A percentile compares a stretch with the other conserved stretches of the same genome.
These are phyloP conservation scores for Vitis hybrid DNA, from an alignment of 177 flowering plant genomes.

Conservation along the genomic window DNA sequence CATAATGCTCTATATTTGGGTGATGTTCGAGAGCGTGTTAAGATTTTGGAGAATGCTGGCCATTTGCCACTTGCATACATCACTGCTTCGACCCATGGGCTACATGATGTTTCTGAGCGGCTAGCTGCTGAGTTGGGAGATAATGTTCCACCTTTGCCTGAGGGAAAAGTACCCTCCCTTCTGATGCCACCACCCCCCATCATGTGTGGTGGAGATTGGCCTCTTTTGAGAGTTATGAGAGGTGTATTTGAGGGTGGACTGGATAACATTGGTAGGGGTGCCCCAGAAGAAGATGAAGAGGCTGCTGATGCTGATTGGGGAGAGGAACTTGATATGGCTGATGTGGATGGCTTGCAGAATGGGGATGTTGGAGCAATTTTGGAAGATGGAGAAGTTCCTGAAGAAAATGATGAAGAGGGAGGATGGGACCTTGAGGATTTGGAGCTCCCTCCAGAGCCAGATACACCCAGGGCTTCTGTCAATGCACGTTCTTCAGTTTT, in stretches of 20 bases:
- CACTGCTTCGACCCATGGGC: constrained; percentile 71
- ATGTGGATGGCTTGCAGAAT: constrained; percentile 50
- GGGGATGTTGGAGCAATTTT: constrained; percentile 46
- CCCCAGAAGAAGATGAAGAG: constrained; percentile 51
- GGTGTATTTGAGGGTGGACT: constrained; percentile 83
- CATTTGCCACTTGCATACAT: constrained; percentile 82
- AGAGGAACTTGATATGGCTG: constrained; percentile 64
- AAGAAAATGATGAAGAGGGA: constrained; percentile 65
- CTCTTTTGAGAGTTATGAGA: constrained; percentile 71
- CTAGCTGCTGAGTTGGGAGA: constrained; percentile 68
- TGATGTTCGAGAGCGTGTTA: constrained; percentile 70
- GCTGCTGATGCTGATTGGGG: constrained; percentile 77
- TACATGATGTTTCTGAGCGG: constrained; percentile 60
- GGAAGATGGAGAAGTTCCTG: constrained; percentile 57
- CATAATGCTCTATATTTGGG: constrained; percentile 83
- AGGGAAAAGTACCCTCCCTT: constrained; percentile 55
- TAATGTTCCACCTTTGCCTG: constrained; percentile 58
- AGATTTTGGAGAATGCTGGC: constrained; percentile 70
- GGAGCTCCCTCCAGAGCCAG: constrained; percentile 72
- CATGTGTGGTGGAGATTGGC: constrained; percentile 80
- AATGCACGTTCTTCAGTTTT: constrained; percentile 50
- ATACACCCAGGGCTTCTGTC: constrained; percentile 46
- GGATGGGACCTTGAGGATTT: constrained; percentile 92
- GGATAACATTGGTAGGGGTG: constrained; percentile 45
- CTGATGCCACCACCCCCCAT: constrained; percentile 72